These are phyloP conservation scores for Sergeia podlipaevii DNA, from an alignment of 208 protist genomes.

Conservation along the genomic window DNA sequence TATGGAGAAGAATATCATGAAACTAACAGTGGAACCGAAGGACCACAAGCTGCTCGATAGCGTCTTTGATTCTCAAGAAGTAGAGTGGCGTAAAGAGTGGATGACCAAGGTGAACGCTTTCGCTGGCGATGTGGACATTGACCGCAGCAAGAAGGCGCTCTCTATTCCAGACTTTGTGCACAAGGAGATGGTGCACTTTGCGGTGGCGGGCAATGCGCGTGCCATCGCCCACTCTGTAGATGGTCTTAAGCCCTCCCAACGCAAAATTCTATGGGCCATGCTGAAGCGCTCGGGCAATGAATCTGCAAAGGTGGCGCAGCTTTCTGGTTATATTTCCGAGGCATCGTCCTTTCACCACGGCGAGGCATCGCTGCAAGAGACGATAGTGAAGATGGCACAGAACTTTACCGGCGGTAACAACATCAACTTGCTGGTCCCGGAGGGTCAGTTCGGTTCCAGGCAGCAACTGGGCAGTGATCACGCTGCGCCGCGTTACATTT, in stretches of 20 bases:
- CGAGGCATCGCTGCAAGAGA: slow-evolving; percentile 95
- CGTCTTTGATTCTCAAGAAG: slow-evolving; percentile 97
- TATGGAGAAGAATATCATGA: slow-evolving; percentile 93
- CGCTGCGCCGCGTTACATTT: slow-evolving; percentile 94
- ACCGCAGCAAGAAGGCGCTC: slow-evolving; percentile 82
- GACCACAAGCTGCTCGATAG: slow-evolving; percentile 96
- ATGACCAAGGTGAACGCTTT: slow-evolving; percentile 93
- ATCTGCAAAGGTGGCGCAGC: slow-evolving; percentile 99
- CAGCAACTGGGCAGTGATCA: slow-evolving; percentile 98
- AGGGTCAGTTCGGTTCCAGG: slow-evolving; percentile 99
- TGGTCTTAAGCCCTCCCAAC: slow-evolving; percentile 99
- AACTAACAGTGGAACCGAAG: slow-evolving; percentile 86
- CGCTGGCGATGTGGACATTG: slow-evolving; percentile 83
- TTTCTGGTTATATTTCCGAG: slow-evolving; percentile 98
- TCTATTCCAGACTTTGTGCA: slow-evolving; percentile 97
- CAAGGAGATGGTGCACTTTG: slow-evolving; percentile 99
- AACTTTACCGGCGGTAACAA: slow-evolving; percentile 99
- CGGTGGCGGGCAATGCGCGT: slow-evolving; percentile 87
- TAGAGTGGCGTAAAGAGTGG: slow-evolving; percentile 98
- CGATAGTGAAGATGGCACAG: slow-evolving; percentile 99
- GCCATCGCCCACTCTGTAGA: slow-evolving; percentile 94
- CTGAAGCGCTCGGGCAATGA: slow-evolving; percentile 85
- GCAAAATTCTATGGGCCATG: slow-evolving; percentile 99
- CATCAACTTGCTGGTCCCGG: slow-evolving; percentile 97
- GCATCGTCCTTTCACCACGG: slow-evolving; percentile 99